Evolutionary conservation across 495 filamentous ascomycete genomes (phyloP).

Genomic region (Xylaria longipes): DNA sequence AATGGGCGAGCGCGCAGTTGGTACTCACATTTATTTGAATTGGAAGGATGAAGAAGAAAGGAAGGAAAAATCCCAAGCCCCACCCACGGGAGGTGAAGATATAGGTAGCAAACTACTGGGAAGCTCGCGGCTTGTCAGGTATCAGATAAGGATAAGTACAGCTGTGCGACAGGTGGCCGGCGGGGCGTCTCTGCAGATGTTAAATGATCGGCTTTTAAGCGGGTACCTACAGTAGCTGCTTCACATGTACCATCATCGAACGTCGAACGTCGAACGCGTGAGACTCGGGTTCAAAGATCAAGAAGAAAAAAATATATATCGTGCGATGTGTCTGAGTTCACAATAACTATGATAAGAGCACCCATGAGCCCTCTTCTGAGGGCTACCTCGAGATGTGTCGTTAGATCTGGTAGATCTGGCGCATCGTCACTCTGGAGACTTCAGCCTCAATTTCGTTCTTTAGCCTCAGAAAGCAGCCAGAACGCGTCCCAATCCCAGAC

Average conservation of each 20-base stretch:
- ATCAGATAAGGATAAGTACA: slow-evolving; percentile 9
- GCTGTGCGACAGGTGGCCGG: background rate
- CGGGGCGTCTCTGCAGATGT: background rate
- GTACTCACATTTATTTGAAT: slow-evolving; percentile 87
- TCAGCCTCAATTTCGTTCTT: background rate
- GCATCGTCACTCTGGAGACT: background rate
- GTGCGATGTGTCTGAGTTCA: background rate
- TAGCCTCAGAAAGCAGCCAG: background rate
- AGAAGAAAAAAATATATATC: background rate
- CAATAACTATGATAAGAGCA: slow-evolving; percentile 15
- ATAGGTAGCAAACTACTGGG: slow-evolving; percentile 27
- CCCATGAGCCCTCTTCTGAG: background rate
- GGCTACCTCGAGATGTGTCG: slow-evolving; percentile 12
- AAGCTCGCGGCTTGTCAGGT: background rate
- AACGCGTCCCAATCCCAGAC: background rate
- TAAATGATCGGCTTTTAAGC: slow-evolving; percentile 3
- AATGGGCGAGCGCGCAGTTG: slow-evolving; percentile 21
- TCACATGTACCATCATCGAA: background rate
- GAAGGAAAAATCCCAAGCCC: slow-evolving; percentile 41
- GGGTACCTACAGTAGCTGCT: background rate
- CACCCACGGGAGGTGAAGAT: slow-evolving; percentile 25
- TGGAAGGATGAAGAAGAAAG: slow-evolving; percentile 91
- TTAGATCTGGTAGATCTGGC: background rate
- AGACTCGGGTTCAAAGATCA: background rate
- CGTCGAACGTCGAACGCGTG: background rate